phyloP scores from a whole-genome alignment of 805 yeast genomes.

The Saccharomycopsis olivae region DNA sequence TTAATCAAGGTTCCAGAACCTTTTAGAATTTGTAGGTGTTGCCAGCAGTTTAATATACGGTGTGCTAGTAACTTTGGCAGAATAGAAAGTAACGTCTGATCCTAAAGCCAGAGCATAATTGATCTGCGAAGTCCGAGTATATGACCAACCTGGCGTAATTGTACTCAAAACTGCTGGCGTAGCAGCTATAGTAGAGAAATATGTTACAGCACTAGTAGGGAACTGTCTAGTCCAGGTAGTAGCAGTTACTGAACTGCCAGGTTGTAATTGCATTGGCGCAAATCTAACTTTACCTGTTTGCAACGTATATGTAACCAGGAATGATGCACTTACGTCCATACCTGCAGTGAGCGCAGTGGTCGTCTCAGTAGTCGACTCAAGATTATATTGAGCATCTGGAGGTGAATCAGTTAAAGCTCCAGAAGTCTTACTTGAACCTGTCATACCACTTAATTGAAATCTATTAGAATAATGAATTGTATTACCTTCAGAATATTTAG shows the following conservation, averaged over 20 bases:
- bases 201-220: constrained; percentile 59
- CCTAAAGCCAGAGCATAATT: constrained; percentile 54
- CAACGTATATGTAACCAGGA: constrained; percentile 56
- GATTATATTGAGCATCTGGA: constrained; percentile 30
- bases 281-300: constrained; percentile 73
- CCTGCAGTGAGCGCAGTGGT: constrained; percentile 32
- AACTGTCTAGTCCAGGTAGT: constrained; percentile 54
- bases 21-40: too few species aligned
- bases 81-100: constrained; percentile 3
- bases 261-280: constrained; percentile 94
- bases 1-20: constrained; percentile 9
- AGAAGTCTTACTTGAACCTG: constrained; percentile 47
- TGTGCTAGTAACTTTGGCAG: background rate
- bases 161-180: constrained; percentile 43
- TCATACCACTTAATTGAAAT: constrained; percentile 59
- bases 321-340: constrained; percentile 39
- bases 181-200: constrained; percentile 31
- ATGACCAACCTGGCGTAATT: constrained; percentile 76
- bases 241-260: constrained; percentile 58
- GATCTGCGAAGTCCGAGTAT: constrained; percentile 46
- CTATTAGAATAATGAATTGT: constrained; percentile 61
- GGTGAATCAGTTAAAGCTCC: constrained; percentile 33
- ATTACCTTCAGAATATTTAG: constrained; percentile 32
- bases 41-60: background rate
- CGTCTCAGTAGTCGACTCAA: constrained; percentile 24